Evolutionary conservation across 2,329 filamentous ascomycete species (phyloP).

Genomic region (Juglanconis juglandina): DNA sequence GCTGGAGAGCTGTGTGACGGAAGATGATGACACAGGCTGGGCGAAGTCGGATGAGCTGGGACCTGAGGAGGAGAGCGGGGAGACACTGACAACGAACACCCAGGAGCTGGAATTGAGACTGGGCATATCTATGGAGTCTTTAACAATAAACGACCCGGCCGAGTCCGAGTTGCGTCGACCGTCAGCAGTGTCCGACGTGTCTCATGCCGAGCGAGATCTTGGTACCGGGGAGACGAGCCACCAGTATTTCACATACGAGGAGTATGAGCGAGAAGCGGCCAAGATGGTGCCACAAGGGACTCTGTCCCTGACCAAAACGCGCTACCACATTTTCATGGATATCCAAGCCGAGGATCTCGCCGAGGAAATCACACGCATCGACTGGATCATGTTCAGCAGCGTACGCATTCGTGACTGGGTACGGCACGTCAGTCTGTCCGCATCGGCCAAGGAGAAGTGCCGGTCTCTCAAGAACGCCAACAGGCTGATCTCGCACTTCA

Average conservation of each 20-base stretch:
- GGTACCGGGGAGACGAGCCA: constrained; percentile 40
- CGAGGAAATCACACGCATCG: constrained; percentile 87
- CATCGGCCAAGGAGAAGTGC: constrained; percentile 69
- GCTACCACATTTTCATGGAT: constrained; percentile 89
- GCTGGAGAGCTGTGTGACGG: constrained; percentile 66
- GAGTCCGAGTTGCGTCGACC: constrained; percentile 35
- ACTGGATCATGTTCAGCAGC: constrained; percentile 97
- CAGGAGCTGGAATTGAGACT: constrained; percentile 30
- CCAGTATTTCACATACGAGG: constrained; percentile 66
- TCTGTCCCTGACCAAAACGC: constrained; percentile 72
- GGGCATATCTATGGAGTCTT: constrained; percentile 43
- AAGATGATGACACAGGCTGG: constrained; percentile 93
- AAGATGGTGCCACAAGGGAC: constrained; percentile 67
- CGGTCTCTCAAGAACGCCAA: constrained; percentile 81
- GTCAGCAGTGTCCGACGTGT: constrained; percentile 43
- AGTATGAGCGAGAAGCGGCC: constrained; percentile 75
- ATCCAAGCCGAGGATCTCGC: constrained; percentile 81
- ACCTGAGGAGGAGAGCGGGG: constrained; percentile 45
- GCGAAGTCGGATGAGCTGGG: constrained; percentile 65
- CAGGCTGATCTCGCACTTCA: constrained; percentile 91
- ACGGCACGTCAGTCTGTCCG: constrained; percentile 77
- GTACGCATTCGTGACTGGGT: constrained; percentile 91
- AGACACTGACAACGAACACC: constrained; percentile 27
- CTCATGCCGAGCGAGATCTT: constrained; percentile 36
- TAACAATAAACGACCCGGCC: constrained; percentile 46